Percentiles rank a stretch among this genome's conserved stretches.
phyloP scores from a whole-genome alignment of 2,329 filamentous ascomycete species.

The Nigrospora oryzae region DNA sequence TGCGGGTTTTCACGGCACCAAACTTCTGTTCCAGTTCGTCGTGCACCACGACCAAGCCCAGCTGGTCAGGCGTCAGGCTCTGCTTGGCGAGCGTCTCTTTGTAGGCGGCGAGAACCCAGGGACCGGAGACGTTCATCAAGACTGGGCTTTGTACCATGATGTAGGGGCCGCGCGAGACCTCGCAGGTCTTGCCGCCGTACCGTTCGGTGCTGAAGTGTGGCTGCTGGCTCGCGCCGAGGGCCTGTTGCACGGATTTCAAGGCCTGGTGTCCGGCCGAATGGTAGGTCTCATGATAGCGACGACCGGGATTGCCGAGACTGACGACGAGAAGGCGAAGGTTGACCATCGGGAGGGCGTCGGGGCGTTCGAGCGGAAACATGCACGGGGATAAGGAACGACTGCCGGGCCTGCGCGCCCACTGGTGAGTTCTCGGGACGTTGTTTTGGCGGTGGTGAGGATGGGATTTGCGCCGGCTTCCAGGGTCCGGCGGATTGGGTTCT shows the following conservation, averaged over 20 bases:
- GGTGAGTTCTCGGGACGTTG: too few species aligned
- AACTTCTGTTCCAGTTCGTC: slow-evolving; percentile 75
- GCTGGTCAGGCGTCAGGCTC: slow-evolving; percentile 16
- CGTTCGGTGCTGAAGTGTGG: slow-evolving; percentile 38
- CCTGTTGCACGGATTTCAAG: slow-evolving; percentile 50
- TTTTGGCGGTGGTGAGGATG: too few species aligned
- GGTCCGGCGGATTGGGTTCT: too few species aligned
- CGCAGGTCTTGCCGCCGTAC: slow-evolving; percentile 41
- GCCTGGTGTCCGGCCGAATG: slow-evolving; percentile 84
- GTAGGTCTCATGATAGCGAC: slow-evolving; percentile 63
- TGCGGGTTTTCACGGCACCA: slow-evolving; percentile 57
- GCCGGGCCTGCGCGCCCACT: neutral
- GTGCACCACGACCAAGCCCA: slow-evolving; percentile 68
- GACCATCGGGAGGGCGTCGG: slow-evolving; percentile 6
- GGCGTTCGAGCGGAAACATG: neutral
- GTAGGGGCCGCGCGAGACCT: slow-evolving; percentile 39
- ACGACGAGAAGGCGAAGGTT: slow-evolving; percentile 63
- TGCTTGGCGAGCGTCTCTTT: slow-evolving; percentile 39
- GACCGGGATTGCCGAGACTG: slow-evolving; percentile 76
- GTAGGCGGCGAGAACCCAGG: slow-evolving; percentile 60
- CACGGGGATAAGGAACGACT: neutral
- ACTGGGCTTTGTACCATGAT: slow-evolving; percentile 68
- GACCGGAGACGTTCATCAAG: slow-evolving; percentile 79
- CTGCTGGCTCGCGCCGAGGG: slow-evolving; percentile 31
- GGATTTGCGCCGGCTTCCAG: too few species aligned